A percentile compares a stretch with the other conserved stretches of the same genome.
Conservation (phyloP, 148 eudicot species). For the Nepenthes mirabilis region DNA sequence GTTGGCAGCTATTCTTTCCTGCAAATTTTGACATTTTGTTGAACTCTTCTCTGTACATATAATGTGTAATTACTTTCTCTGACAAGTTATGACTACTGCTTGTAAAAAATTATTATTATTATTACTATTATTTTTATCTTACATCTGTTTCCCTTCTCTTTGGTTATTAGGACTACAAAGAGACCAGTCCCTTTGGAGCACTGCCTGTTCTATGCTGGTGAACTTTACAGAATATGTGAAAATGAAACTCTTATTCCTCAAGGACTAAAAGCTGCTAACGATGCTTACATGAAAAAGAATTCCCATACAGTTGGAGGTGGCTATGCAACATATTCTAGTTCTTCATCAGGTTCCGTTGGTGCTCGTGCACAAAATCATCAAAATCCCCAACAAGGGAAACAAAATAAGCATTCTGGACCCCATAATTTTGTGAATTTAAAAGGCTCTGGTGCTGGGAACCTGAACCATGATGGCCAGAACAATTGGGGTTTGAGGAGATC, state of each 20-base stretch:
- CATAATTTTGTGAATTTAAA: constrained; percentile 33
- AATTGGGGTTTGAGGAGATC: constrained; percentile 59
- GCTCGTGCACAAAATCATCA: constrained; percentile 49
- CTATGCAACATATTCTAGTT: constrained; percentile 28
- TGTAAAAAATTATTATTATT: neutral
- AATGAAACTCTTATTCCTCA: constrained; percentile 51
- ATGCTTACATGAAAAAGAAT: constrained; percentile 58
- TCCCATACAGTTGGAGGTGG: constrained; percentile 30
- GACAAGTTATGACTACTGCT: constrained; percentile 2
- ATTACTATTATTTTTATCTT: neutral
- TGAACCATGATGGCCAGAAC: constrained; percentile 34
- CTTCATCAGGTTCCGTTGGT: constrained; percentile 44
- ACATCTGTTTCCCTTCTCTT: neutral
- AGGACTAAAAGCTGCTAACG: constrained; percentile 81
- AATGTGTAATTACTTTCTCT: neutral
- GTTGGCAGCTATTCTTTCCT: neutral
- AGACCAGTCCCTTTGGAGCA: constrained; percentile 99
- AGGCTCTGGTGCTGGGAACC: constrained; percentile 37
- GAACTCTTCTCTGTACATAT: neutral
- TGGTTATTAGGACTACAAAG: constrained; percentile 67
- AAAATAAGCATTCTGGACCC: constrained; percentile 61
- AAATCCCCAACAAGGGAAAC: constrained; percentile 42
- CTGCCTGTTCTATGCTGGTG: constrained; percentile 84
- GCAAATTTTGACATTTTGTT: neutral
- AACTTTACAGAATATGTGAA: constrained; percentile 82